phyloP scores from a whole-genome alignment of 306 rosid species.

The Sesbania bispinosa region DNA sequence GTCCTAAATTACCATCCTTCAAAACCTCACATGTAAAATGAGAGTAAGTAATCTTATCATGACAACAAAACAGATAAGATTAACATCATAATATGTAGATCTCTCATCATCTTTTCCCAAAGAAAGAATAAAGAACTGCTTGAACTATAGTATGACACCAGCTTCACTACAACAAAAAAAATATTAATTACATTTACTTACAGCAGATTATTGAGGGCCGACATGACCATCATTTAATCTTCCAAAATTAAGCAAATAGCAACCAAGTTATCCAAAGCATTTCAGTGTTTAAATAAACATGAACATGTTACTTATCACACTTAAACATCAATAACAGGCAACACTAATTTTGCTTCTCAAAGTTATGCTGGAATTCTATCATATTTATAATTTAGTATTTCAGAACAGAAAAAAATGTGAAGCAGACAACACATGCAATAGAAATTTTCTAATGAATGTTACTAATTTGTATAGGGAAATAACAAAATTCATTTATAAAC shows the following conservation, averaged over 20 bases:
- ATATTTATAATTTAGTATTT: background rate
- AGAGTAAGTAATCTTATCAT: constrained; percentile 86
- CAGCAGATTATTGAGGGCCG: constrained; percentile 41
- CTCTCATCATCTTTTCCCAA: constrained; percentile 81
- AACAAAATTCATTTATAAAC: too few relatives aligned
- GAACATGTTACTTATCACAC: background rate
- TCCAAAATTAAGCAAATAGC: constrained; percentile 1
- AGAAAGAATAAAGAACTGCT: constrained; percentile 83
- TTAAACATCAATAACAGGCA: constrained; percentile 9
- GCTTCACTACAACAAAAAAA: constrained; percentile 18
- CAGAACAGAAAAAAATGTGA: background rate
- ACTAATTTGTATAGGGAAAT: too few relatives aligned
- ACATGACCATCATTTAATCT: constrained; percentile 38
- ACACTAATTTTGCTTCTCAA: background rate
- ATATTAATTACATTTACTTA: constrained; percentile 40
- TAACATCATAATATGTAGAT: constrained; percentile 67
- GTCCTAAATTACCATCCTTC: constrained; percentile 92
- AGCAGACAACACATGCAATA: too few relatives aligned
- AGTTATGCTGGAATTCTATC: background rate
- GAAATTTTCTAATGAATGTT: too few relatives aligned
- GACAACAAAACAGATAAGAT: constrained; percentile 80
- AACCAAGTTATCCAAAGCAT: constrained; percentile 16
- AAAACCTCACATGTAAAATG: constrained; percentile 71
- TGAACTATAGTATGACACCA: constrained; percentile 51
- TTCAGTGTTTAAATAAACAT: constrained; percentile 1